Percentiles rank a stretch among this genome's conserved stretches.
Conservation (phyloP, 768 basidiomycete species). For the Naematelia encephala region DNA sequence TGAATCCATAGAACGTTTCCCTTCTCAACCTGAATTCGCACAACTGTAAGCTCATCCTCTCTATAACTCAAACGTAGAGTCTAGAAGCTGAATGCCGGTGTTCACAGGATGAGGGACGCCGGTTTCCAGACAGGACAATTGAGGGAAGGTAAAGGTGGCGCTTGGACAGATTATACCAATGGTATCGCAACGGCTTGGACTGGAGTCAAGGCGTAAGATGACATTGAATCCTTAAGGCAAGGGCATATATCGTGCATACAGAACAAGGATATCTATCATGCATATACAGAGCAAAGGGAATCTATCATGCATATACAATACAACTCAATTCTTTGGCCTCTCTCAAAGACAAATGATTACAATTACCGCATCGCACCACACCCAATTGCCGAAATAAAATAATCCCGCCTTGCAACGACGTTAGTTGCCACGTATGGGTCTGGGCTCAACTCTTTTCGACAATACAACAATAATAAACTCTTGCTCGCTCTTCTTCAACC, state of each 20-base stretch:
- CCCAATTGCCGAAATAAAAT: background rate
- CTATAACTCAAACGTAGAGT: background rate
- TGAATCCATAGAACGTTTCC: constrained; percentile 93
- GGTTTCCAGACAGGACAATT: constrained; percentile 52
- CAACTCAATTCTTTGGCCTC: too few relatives aligned
- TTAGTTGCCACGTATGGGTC: too few relatives aligned
- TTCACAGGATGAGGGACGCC: constrained; percentile 47
- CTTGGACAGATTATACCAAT: constrained; percentile 51
- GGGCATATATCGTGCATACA: background rate
- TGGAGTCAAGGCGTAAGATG: constrained; percentile 40
- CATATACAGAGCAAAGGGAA: background rate
- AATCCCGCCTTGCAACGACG: too few relatives aligned
- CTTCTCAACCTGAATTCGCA: constrained; percentile 80
- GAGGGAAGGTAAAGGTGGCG: constrained; percentile 51
- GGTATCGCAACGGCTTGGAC: constrained; percentile 50
- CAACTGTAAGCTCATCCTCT: constrained; percentile 70
- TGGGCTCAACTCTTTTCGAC: too few relatives aligned
- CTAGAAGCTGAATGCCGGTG: background rate
- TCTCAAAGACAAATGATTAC: background rate
- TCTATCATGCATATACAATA: background rate
- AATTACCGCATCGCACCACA: background rate
- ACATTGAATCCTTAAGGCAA: background rate
- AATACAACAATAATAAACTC: too few relatives aligned
- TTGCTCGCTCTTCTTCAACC: too few relatives aligned
- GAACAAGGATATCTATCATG: background rate